These are phyloP conservation scores for Plasmopara muralis DNA, from an alignment of 352 stramenopile species.

Conservation along the genomic window DNA sequence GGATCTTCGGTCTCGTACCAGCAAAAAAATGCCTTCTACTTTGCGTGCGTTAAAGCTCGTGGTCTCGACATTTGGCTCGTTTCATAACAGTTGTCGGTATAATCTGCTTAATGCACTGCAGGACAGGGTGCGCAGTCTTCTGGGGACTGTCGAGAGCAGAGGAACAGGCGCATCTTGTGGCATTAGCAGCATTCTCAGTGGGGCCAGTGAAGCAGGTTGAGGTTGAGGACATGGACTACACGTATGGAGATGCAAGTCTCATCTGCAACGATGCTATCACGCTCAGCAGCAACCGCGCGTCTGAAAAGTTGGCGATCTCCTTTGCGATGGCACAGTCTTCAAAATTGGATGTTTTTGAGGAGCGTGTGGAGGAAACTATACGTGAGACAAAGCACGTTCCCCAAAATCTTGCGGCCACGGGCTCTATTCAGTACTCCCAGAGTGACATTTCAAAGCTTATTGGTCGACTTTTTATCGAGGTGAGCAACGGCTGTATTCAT, in stretches of 20 bases:
- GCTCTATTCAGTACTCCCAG: constrained; percentile 88
- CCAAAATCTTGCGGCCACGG: constrained; percentile 78
- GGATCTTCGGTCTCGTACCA: constrained; percentile 33
- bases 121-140: constrained; percentile 83
- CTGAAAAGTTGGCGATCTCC: constrained; percentile 89
- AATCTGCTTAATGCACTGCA: constrained; percentile 9
- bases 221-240: constrained; percentile 88
- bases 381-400: constrained; percentile 85
- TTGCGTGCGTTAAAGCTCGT: constrained; percentile 38
- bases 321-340: constrained; percentile 91
- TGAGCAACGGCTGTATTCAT: constrained; percentile 4
- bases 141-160: constrained; percentile 83
- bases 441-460: constrained; percentile 89
- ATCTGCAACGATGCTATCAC: constrained; percentile 84
- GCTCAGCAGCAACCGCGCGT: constrained; percentile 68
- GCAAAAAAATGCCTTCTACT: constrained; percentile 84
- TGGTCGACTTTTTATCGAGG: constrained; percentile 85
- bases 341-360: constrained; percentile 92
- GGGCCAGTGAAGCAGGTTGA: constrained; percentile 78
- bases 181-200: constrained; percentile 52
- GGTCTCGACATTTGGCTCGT: too few species aligned
- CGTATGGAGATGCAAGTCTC: constrained; percentile 57
- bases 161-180: constrained; percentile 66
- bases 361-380: constrained; percentile 83
- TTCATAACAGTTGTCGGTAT: constrained; percentile 1